Conservation (phyloP, 768 basidiomycete species). For the Boletellus emodensis region DNA sequence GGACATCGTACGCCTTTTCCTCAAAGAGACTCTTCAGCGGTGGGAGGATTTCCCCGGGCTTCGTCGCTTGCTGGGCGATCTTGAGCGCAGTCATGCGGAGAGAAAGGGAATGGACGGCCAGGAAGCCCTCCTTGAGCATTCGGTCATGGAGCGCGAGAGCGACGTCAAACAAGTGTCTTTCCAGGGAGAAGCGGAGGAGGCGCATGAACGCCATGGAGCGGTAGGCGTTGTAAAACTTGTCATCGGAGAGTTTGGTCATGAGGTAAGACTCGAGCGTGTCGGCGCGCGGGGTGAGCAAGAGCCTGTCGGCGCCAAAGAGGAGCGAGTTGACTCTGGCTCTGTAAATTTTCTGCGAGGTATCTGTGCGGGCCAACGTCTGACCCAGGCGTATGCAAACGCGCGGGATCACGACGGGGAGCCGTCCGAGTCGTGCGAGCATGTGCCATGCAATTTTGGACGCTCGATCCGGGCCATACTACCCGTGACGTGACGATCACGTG, state of each 20-base stretch:
- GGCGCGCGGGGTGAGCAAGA: slow-evolving; percentile 18
- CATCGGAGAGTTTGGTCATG: slow-evolving; percentile 20
- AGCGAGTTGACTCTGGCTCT: slow-evolving; percentile 26
- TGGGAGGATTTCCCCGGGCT: background rate
- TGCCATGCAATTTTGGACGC: too few relatives aligned
- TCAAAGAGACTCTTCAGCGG: slow-evolving; percentile 15
- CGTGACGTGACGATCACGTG: slow-evolving; percentile 23
- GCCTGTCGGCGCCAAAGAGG: slow-evolving; percentile 25
- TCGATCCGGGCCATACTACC: background rate
- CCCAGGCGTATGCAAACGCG: slow-evolving; percentile 1
- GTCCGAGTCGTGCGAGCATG: slow-evolving; percentile 10
- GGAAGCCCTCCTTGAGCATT: slow-evolving; percentile 40
- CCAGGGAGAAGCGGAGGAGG: slow-evolving; percentile 40
- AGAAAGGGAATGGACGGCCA: slow-evolving; percentile 35
- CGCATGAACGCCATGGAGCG: slow-evolving; percentile 34
- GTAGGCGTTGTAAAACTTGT: slow-evolving; percentile 28
- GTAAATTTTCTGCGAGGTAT: slow-evolving; percentile 13
- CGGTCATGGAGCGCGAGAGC: slow-evolving; percentile 40
- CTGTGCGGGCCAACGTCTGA: background rate
- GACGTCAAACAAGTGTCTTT: slow-evolving; percentile 32
- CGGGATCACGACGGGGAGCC: background rate
- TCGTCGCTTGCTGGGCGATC: slow-evolving; percentile 13
- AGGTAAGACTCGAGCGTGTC: slow-evolving; percentile 21
- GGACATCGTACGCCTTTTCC: slow-evolving; percentile 14
- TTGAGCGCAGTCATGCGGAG: slow-evolving; percentile 39